Base-by-base conservation (phyloP, 345 rosid genomes). In the Alliaria petiolata region DNA sequence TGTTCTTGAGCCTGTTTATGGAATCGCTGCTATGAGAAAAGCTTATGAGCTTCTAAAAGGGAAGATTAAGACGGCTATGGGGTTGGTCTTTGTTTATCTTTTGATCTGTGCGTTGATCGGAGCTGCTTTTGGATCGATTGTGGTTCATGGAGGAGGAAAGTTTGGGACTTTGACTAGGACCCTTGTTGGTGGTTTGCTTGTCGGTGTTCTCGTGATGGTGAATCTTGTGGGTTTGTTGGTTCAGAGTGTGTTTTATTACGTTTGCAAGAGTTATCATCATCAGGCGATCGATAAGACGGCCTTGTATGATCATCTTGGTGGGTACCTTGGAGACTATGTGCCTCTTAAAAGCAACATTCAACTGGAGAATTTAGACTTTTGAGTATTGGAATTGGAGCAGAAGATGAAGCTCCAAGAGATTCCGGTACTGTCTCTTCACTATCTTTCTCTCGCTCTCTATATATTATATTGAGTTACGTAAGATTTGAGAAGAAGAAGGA, bases 241-340 rank as follows among this genome's bases (percentile, higher is more conserved):
- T 73, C 99, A 95, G 81, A 91, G 99, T 68, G 99, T 95, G 60
- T 91, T 95, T 65, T 95, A 91, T 67, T 88, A 91, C 65, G 96
- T 89, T 13, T 92, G 97, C 75, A 95, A 95, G 90, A 89, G 99
- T 65, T 88, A 83, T 76, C 99, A 95, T 67, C 93, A 88, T 68
- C 92, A 95, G 70, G 85, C 80, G 20, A 91, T 95, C 10, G 99
- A 95, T 78, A 95, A 91, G 85, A 76, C 46, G 8, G 93, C 87
- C 22, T 83, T 91, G 80, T 85, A 87, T 31, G 97, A 95, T 58
- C 98, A 91, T 72, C 99, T 95, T 33, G 97, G 98, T 31, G 99
- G 96, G 15, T 95, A 95, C 78, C 95, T 95, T 49, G 99, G 98
- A 8, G 98, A 91, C 62, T 95, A 95, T 62, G 92, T 95, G 77